Evolutionary conservation across 73 alveolate species (phyloP).

Genomic region (Blepharisma stoltei): DNA sequence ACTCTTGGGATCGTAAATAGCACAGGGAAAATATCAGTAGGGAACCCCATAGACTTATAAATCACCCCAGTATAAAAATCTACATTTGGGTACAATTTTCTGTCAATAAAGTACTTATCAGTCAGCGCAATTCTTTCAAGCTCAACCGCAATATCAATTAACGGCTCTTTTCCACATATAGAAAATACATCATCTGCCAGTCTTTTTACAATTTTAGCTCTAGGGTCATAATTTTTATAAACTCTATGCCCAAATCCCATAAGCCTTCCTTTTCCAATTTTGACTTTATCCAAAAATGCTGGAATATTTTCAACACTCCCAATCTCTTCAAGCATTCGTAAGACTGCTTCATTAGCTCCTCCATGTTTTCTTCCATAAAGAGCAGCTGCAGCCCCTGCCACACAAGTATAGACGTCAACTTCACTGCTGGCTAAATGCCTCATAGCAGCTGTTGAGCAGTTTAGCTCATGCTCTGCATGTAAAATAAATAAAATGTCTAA

Average conservation of each 20-base stretch:
- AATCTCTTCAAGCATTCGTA: conserved; percentile 78
- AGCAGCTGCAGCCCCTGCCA: conserved; percentile 90
- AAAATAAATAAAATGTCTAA: conserved; percentile 82
- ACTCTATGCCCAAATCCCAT: conserved; percentile 96
- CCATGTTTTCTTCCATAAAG: conserved; percentile 93
- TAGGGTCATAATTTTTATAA: conserved; percentile 81
- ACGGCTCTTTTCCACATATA: conserved; percentile 82
- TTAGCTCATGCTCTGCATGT: conserved; percentile 94
- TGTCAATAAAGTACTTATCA: conserved; percentile 64
- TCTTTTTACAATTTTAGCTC: conserved; percentile 76
- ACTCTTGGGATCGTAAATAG: conserved; percentile 85
- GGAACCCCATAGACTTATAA: conserved; percentile 90
- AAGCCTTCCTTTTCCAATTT: conserved; percentile 56
- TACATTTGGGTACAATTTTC: conserved; percentile 86
- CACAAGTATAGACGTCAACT: conserved; percentile 73
- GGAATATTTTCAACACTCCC: conserved; percentile 71
- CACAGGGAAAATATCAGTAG: conserved; percentile 86
- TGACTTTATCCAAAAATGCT: conserved; percentile 58
- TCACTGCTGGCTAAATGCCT: conserved; percentile 79
- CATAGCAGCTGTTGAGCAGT: conserved; percentile 90
- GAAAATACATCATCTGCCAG: conserved; percentile 76
- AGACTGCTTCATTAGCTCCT: conserved; percentile 94
- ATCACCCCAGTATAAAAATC: conserved; percentile 90
- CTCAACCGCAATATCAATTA: conserved; percentile 85
- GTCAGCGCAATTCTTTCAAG: conserved; percentile 81